Evolutionary conservation across 495 filamentous ascomycete species (phyloP).

Genomic region (Trichocladium uniseriatum): DNA sequence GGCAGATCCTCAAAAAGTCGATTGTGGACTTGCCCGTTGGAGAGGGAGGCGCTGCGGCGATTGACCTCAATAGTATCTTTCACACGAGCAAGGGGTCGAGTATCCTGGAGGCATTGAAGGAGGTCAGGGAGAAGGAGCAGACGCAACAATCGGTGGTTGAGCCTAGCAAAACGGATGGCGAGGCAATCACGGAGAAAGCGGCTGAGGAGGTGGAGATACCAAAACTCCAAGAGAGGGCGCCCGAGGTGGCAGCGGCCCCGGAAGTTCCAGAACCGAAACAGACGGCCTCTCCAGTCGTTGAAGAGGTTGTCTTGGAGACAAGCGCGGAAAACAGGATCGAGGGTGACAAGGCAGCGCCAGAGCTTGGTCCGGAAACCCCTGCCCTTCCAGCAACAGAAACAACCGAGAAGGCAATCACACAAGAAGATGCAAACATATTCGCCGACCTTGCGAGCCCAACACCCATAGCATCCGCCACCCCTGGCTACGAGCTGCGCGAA

Average conservation of each 20-base stretch:
- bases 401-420: not conserved
- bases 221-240: not conserved
- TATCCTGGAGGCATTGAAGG: conserved; percentile 23
- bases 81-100: conserved; percentile 27
- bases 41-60: conserved; percentile 2
- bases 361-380: not conserved
- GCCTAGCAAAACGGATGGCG: not conserved
- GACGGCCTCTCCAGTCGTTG: not conserved
- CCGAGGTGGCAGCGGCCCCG: not conserved
- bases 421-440: conserved; percentile 11
- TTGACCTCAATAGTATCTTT: conserved; percentile 34
- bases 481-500: conserved; percentile 66
- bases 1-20: not conserved
- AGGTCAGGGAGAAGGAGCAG: not conserved
- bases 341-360: not conserved
- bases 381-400: not conserved
- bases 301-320: not conserved
- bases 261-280: not conserved
- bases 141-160: not conserved
- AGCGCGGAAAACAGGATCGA: not conserved
- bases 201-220: not conserved
- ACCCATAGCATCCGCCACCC: not conserved
- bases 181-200: not conserved
- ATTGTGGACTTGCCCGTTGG: not conserved
- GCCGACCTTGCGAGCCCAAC: conserved; percentile 9